phyloP scores from a whole-genome alignment of 192 early-diverging fungal genomes.

The Geranomyces variabilis region DNA sequence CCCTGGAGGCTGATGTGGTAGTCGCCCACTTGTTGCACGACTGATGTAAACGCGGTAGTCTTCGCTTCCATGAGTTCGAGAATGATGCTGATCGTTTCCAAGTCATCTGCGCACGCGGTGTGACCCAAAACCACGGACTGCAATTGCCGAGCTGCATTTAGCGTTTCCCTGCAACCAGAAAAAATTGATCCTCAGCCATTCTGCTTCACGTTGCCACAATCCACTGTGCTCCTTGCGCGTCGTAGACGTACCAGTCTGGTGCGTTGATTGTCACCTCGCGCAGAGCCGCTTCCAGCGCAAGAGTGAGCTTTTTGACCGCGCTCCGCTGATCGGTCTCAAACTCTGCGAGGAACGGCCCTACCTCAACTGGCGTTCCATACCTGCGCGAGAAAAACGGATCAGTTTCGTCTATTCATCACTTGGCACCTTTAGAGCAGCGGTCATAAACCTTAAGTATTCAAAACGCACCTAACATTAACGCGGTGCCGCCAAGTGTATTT shows the following conservation, averaged over 20 bases:
- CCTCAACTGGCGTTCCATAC: slow-evolving; percentile 29
- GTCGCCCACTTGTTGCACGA: neutral
- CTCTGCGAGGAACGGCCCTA: slow-evolving; percentile 20
- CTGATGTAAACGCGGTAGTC: neutral
- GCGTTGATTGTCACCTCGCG: slow-evolving; percentile 23
- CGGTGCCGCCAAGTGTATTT: slow-evolving; percentile 21
- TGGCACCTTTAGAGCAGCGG: too few species aligned
- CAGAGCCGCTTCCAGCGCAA: neutral
- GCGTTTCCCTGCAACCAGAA: neutral
- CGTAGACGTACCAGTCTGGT: slow-evolving; percentile 17
- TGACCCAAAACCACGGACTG: slow-evolving; percentile 2
- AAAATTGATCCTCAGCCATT: neutral
- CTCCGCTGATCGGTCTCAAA: slow-evolving; percentile 19
- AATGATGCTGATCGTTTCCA: neutral
- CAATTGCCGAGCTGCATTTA: neutral
- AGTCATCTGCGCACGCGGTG: neutral
- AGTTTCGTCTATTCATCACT: too few species aligned
- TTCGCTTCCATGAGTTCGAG: neutral
- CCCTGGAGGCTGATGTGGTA: neutral
- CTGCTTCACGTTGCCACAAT: neutral
- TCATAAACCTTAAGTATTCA: neutral
- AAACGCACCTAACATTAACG: slow-evolving; percentile 20
- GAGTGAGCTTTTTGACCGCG: slow-evolving; percentile 32
- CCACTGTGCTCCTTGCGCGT: neutral
- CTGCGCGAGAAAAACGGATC: neutral